A percentile compares a stretch with the other conserved stretches of the same genome.
Evolutionary conservation across 2,329 filamentous ascomycete genomes (phyloP).

Genomic region (Cladosporium halotolerans): DNA sequence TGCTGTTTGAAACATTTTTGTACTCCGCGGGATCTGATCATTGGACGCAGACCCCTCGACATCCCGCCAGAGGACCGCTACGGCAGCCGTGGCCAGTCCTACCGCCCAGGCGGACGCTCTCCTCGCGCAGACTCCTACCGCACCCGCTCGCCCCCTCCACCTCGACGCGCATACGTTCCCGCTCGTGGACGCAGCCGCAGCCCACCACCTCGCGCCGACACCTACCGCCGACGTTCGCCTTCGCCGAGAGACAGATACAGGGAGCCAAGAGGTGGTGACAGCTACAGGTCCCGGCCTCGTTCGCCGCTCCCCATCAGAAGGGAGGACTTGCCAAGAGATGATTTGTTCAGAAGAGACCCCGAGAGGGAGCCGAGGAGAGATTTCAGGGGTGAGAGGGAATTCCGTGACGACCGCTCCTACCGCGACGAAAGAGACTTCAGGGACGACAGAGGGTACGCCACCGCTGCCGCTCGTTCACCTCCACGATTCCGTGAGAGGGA

Average conservation of each 20-base stretch:
- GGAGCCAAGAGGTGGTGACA: slow-evolving; percentile 27
- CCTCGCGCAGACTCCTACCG: slow-evolving; percentile 13
- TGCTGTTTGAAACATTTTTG: too few relatives aligned
- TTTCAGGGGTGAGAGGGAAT: slow-evolving; percentile 18
- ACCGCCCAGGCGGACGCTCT: slow-evolving; percentile 27
- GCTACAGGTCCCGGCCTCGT: slow-evolving; percentile 28
- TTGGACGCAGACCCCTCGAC: slow-evolving; percentile 16
- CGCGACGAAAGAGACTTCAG: slow-evolving; percentile 23
- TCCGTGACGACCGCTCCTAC: slow-evolving; percentile 18
- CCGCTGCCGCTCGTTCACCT: slow-evolving; percentile 31
- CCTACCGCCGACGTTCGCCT: slow-evolving; percentile 28
- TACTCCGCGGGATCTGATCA: too few relatives aligned
- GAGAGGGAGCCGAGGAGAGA: slow-evolving; percentile 19
- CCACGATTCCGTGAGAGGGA: slow-evolving; percentile 35
- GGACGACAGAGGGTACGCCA: slow-evolving; percentile 25
- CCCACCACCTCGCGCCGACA: slow-evolving; percentile 17
- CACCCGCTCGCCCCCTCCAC: slow-evolving; percentile 36
- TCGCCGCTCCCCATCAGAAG: slow-evolving; percentile 27
- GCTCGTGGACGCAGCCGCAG: slow-evolving; percentile 12
- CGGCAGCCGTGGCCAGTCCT: slow-evolving; percentile 32
- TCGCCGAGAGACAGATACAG: slow-evolving; percentile 24
- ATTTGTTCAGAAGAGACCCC: slow-evolving; percentile 32
- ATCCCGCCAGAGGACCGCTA: slow-evolving; percentile 30
- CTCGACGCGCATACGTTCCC: slow-evolving; percentile 34
- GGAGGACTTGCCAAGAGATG: slow-evolving; percentile 31